A percentile compares a stretch with the other conserved stretches of the same genome.
phyloP scores from a whole-genome alignment of 2,329 filamentous ascomycete species.

The Claviceps capensis region DNA sequence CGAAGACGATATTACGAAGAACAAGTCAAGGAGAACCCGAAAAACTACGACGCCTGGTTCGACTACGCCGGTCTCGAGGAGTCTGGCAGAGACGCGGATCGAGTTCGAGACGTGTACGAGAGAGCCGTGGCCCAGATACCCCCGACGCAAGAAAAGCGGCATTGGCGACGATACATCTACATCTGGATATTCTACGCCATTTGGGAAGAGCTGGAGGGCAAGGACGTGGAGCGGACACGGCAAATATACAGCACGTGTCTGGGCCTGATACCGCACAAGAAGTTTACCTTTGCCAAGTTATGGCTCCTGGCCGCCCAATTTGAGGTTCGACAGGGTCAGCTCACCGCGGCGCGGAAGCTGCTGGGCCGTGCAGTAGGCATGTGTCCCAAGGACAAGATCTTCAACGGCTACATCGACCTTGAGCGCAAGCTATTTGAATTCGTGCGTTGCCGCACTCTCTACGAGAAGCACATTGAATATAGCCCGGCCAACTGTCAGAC shows the following conservation, averaged over 20 bases:
- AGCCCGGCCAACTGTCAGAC: conserved; percentile 82
- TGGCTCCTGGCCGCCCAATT: conserved; percentile 93
- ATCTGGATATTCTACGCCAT: conserved; percentile 96
- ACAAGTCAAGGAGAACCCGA: conserved; percentile 81
- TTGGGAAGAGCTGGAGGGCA: conserved; percentile 81
- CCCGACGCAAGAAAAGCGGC: conserved; percentile 88
- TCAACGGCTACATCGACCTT: conserved; percentile 84
- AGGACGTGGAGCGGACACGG: conserved; percentile 63
- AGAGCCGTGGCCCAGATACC: conserved; percentile 90
- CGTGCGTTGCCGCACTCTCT: conserved; percentile 74
- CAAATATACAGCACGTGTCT: conserved; percentile 88
- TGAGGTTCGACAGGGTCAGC: conserved; percentile 74
- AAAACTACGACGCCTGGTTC: conserved; percentile 96
- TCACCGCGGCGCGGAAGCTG: conserved; percentile 71
- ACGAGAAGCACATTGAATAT: conserved; percentile 88
- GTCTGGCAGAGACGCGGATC: conserved; percentile 64
- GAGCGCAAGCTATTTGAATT: conserved; percentile 95
- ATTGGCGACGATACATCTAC: conserved; percentile 96
- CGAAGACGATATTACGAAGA: conserved; percentile 88
- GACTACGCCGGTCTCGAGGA: conserved; percentile 90
- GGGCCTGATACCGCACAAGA: conserved; percentile 81
- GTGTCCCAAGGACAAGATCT: conserved; percentile 92
- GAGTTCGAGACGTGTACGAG: conserved; percentile 87
- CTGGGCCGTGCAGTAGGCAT: conserved; percentile 82
- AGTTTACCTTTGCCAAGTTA: conserved; percentile 93